Evolutionary conservation across 2,329 filamentous ascomycete species (phyloP).

Genomic region (Juglanconis sp.): DNA sequence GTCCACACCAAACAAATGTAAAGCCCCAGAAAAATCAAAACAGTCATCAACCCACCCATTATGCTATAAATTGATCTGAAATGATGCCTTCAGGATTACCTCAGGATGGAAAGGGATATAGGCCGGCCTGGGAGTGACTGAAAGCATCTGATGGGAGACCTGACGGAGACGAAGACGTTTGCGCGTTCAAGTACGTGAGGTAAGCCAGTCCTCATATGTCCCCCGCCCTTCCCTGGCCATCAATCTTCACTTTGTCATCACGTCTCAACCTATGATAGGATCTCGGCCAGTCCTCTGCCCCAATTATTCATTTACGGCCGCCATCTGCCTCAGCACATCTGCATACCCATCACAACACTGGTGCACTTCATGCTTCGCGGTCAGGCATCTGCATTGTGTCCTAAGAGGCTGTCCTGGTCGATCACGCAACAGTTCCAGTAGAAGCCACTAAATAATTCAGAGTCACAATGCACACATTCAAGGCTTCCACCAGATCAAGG

Average conservation of each 20-base stretch:
- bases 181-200: too few species aligned
- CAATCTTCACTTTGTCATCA: neutral
- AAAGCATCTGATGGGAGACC: too few species aligned
- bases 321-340: neutral
- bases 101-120: neutral
- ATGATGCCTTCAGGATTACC: neutral
- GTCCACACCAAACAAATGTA: slow-evolving; percentile 18
- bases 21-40: slow-evolving; percentile 20
- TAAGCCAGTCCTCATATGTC: too few species aligned
- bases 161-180: too few species aligned
- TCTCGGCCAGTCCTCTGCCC: neutral
- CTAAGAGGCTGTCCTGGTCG: neutral
- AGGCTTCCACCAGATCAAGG: too few species aligned
- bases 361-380: neutral
- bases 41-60: slow-evolving; percentile 14
- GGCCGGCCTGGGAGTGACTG: too few species aligned
- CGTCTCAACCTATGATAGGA: neutral
- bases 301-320: neutral
- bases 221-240: too few species aligned
- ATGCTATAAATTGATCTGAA: neutral
- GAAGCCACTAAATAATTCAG: neutral
- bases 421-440: neutral
- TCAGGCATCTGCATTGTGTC: neutral
- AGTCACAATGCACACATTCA: neutral
- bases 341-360: neutral